These are phyloP conservation scores for Coprinopsis cinerea DNA, from an alignment of 768 basidiomycete genomes.

Conservation along the genomic window DNA sequence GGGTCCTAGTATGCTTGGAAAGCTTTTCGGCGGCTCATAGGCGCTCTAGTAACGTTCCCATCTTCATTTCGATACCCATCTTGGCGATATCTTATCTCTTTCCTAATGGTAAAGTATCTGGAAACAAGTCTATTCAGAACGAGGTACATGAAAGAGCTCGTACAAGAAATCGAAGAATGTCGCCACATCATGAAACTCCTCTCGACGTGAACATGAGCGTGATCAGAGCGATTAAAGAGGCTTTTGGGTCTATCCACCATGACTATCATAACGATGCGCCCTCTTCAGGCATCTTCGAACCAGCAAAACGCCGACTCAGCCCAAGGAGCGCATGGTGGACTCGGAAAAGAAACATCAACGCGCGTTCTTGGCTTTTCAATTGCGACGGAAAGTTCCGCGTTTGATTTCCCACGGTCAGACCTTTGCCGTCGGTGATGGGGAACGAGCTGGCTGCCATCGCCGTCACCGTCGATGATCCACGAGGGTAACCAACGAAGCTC, in stretches of 20 bases:
- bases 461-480: too few relatives aligned
- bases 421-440: too few relatives aligned
- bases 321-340: constrained; percentile 41
- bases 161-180: constrained; percentile 30
- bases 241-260: constrained; percentile 48
- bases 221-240: constrained; percentile 85
- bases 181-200: constrained; percentile 86
- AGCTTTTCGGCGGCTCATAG: background rate
- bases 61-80: background rate
- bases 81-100: too few relatives aligned
- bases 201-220: constrained; percentile 56
- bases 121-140: too few relatives aligned
- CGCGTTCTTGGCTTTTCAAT: background rate
- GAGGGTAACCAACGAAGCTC: too few relatives aligned
- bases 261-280: constrained; percentile 27
- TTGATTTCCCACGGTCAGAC: too few relatives aligned
- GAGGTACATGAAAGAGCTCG: background rate
- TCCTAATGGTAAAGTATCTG: too few relatives aligned
- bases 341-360: constrained; percentile 19
- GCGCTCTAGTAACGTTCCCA: too few relatives aligned
- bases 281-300: constrained; percentile 38
- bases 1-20: constrained; percentile 9
- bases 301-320: constrained; percentile 57
- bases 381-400: too few relatives aligned
- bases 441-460: too few relatives aligned